A percentile compares a stretch with the other conserved stretches of the same genome.
Conservation (phyloP, 176 grass and related monocot genomes). For the Elaeis guineensis region DNA sequence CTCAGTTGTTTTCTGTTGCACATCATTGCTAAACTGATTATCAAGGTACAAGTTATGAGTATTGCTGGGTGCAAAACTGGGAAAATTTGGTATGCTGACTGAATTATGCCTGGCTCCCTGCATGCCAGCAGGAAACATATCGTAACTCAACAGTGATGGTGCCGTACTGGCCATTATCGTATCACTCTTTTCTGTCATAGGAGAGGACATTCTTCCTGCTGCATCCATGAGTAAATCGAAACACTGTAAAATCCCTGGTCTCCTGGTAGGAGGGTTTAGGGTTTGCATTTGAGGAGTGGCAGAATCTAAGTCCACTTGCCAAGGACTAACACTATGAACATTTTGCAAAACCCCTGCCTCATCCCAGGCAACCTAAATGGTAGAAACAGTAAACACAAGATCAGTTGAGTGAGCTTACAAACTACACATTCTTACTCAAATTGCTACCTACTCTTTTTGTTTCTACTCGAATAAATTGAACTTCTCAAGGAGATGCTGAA, state of each 20-base stretch:
- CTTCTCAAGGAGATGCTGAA: too few relatives aligned
- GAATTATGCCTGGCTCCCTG: slow-evolving; percentile 66
- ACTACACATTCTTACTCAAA: too few relatives aligned
- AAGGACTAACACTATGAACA: slow-evolving; percentile 24
- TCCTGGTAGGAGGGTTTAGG: slow-evolving; percentile 11
- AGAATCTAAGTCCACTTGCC: slow-evolving; percentile 36
- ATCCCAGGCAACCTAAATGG: slow-evolving; percentile 49
- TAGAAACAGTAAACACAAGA: background rate
- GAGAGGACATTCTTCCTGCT: background rate
- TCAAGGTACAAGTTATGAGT: background rate
- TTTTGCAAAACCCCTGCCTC: slow-evolving; percentile 6
- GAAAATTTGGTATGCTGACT: slow-evolving; percentile 7
- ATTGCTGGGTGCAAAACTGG: background rate
- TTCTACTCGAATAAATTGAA: too few relatives aligned
- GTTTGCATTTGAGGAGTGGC: slow-evolving; percentile 5
- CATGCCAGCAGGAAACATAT: slow-evolving; percentile 36
- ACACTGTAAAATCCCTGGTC: background rate
- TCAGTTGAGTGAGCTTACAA: too few relatives aligned
- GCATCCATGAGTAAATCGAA: background rate
- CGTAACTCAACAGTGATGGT: background rate
- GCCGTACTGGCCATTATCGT: background rate
- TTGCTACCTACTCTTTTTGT: too few relatives aligned
- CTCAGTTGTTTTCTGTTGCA: background rate
- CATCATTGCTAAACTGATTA: background rate
- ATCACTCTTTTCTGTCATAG: background rate